Conservation (phyloP, 768 basidiomycete species). For the Trametes sanguinea region DNA sequence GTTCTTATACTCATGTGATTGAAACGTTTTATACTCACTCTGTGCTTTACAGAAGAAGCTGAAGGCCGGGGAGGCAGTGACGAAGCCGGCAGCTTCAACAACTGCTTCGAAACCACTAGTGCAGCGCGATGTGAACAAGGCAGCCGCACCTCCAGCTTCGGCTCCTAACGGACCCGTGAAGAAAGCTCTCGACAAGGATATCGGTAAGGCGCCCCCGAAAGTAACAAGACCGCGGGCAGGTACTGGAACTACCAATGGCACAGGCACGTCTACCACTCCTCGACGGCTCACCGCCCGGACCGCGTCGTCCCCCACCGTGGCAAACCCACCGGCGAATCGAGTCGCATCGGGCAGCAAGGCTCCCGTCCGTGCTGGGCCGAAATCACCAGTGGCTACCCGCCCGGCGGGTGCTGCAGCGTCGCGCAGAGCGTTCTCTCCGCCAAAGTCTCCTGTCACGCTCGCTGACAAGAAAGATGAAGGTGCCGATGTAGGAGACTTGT, state of each 20-base stretch:
- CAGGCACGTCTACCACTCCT: slow-evolving; percentile 8
- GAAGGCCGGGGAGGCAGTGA: slow-evolving; percentile 19
- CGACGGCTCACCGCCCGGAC: neutral
- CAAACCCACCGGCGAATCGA: slow-evolving; percentile 8
- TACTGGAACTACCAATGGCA: slow-evolving; percentile 1
- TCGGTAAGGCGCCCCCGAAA: slow-evolving; percentile 5
- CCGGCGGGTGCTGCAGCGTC: slow-evolving; percentile 1
- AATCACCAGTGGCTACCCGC: slow-evolving; percentile 5
- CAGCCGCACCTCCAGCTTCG: neutral
- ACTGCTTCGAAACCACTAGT: slow-evolving; percentile 29
- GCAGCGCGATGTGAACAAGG: slow-evolving; percentile 28
- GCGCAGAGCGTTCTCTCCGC: slow-evolving; percentile 24
- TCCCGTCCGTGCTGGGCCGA: neutral
- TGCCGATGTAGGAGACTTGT: slow-evolving; percentile 12
- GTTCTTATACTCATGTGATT: slow-evolving; percentile 19
- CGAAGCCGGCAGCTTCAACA: slow-evolving; percentile 17
- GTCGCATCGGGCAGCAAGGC: slow-evolving; percentile 4
- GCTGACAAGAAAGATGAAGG: slow-evolving; percentile 2
- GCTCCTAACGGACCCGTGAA: neutral
- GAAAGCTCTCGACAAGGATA: slow-evolving; percentile 5
- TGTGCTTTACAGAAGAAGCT: slow-evolving; percentile 25
- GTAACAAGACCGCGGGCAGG: slow-evolving; percentile 1
- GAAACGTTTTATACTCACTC: slow-evolving; percentile 15
- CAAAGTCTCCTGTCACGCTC: slow-evolving; percentile 10
- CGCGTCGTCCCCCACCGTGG: neutral